Conservation (phyloP, 176 grass and related monocot genomes). For the Triticum turgidum region DNA sequence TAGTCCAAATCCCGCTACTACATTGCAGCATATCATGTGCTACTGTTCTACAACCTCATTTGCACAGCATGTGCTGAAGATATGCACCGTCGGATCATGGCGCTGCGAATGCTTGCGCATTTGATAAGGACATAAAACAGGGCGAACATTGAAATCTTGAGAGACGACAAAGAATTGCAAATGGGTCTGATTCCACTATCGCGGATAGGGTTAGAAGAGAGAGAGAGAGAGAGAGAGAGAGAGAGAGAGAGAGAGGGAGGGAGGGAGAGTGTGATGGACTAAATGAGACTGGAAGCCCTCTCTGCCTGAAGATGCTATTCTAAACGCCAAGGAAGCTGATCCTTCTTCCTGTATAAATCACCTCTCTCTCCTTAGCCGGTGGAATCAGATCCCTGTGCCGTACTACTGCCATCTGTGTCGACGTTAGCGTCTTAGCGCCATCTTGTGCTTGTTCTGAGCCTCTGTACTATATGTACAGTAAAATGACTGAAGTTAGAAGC, state of each 20-base stretch:
- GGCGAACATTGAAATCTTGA: neutral
- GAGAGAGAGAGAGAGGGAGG: neutral
- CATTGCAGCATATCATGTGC: conserved; percentile 8
- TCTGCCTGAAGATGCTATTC: conserved; percentile 40
- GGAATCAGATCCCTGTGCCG: conserved; percentile 28
- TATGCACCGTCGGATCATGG: neutral
- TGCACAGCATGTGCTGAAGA: conserved; percentile 7
- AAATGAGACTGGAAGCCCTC: conserved; percentile 17
- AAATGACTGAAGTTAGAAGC: neutral
- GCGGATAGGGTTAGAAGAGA: conserved; percentile 32
- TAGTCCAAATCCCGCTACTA: too few relatives aligned
- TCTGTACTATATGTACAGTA: neutral
- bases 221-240: neutral
- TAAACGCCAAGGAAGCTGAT: conserved; percentile 15
- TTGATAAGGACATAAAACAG: conserved; percentile 27
- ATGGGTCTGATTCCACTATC: neutral
- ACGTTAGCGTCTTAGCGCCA: conserved; percentile 16
- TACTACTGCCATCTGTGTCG: neutral
- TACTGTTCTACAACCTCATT: conserved; percentile 27
- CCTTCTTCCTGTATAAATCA: neutral
- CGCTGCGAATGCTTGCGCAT: conserved; percentile 1
- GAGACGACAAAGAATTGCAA: too few relatives aligned
- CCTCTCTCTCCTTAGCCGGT: conserved; percentile 11
- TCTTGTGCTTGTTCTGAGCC: neutral
- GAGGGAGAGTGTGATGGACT: conserved; percentile 13